Evolutionary conservation across 345 rosid genomes (phyloP).

Genomic region (Trapa bicornis): DNA sequence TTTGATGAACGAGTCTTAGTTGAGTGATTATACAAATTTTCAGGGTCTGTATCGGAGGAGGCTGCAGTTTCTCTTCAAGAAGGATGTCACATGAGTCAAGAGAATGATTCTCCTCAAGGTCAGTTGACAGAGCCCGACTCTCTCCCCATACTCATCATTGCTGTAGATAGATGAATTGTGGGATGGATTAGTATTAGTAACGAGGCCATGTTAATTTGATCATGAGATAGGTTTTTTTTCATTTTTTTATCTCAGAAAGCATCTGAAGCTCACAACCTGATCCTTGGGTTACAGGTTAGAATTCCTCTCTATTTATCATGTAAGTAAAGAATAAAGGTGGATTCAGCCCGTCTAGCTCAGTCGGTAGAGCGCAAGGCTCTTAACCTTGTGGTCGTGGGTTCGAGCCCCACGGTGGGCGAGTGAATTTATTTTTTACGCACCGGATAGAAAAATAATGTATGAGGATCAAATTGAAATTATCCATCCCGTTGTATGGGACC

Average conservation of each 20-base stretch:
- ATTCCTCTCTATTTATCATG: conserved; percentile 21
- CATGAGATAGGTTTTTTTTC: neutral
- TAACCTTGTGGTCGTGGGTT: conserved; percentile 33
- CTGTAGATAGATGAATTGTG: no score
- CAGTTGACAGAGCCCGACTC: neutral
- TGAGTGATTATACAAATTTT: no score
- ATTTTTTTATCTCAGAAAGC: conserved; percentile 53
- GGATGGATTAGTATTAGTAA: no score
- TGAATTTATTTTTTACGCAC: neutral
- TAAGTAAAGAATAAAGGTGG: no score
- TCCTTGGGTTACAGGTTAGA: conserved; percentile 72
- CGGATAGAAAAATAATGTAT: neutral
- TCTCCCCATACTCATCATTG: no score
- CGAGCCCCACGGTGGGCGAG: conserved; percentile 10
- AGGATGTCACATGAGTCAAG: conserved; percentile 87
- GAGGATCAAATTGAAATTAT: neutral
- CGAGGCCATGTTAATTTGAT: no score
- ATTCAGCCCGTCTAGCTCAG: conserved; percentile 31
- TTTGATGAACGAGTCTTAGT: no score
- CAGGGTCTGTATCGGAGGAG: conserved; percentile 63
- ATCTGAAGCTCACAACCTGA: conserved; percentile 79
- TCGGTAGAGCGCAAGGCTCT: conserved; percentile 35
- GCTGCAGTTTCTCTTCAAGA: conserved; percentile 72
- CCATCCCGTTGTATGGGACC: no score
- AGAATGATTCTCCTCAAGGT: conserved; percentile 98